Evolutionary conservation across 768 basidiomycete genomes (phyloP).

Genomic region (Boletus edulis): DNA sequence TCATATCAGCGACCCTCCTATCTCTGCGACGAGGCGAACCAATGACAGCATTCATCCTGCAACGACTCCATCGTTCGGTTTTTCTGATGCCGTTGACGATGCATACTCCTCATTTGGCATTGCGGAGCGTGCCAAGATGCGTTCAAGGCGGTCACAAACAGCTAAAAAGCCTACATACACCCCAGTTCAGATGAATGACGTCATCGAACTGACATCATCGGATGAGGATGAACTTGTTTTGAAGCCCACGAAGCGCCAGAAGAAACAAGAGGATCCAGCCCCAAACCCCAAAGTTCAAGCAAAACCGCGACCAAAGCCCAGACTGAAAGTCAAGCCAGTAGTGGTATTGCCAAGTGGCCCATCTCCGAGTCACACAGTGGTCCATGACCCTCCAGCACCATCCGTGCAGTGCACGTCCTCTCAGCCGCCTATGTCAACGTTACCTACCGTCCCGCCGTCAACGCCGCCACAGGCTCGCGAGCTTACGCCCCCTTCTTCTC

Average conservation of each 20-base stretch:
- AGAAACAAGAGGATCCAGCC: conserved; percentile 27
- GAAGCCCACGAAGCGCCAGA: conserved; percentile 30
- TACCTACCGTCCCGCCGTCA: conserved; percentile 25
- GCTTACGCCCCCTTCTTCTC: conserved; percentile 24
- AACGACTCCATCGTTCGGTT: conserved; percentile 5
- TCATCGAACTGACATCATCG: conserved; percentile 46
- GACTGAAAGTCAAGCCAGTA: conserved; percentile 14
- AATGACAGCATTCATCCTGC: conserved; percentile 23
- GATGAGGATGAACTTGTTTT: conserved; percentile 41
- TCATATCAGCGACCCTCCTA: conserved; percentile 20
- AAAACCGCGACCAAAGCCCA: conserved; percentile 29
- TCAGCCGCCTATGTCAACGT: conserved; percentile 36
- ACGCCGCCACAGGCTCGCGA: conserved; percentile 23
- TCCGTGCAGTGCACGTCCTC: conserved; percentile 26
- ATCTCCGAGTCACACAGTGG: conserved; percentile 10
- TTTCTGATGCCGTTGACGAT: conserved; percentile 15
- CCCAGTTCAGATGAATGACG: conserved; percentile 22
- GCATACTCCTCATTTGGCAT: conserved; percentile 36
- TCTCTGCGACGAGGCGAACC: conserved; percentile 6
- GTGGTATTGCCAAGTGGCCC: conserved; percentile 17
- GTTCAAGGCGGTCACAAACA: conserved; percentile 36
- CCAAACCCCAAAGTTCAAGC: conserved; percentile 27
- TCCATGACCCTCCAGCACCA: conserved; percentile 28
- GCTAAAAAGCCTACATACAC: conserved; percentile 11
- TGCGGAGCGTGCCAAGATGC: conserved; percentile 60